phyloP scores from a whole-genome alignment of 768 basidiomycete species.

The Lactarius quietus region DNA sequence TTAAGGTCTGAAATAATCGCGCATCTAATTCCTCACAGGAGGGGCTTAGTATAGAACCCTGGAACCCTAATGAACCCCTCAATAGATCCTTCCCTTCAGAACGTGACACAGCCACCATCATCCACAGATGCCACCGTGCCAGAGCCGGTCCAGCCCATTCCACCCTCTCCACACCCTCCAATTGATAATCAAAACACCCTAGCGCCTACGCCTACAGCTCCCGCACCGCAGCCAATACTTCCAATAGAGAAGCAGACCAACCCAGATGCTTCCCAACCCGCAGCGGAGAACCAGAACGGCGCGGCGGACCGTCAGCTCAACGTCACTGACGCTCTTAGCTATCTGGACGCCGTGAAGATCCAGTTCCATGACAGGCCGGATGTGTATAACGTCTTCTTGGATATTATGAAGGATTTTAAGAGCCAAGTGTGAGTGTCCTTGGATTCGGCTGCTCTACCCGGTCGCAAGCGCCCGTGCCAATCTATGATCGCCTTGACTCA shows the following conservation, averaged over 20 bases:
- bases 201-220: conserved; percentile 4
- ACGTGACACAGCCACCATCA: background rate
- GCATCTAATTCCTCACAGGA: background rate
- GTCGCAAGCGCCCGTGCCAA: background rate
- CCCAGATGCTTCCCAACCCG: conserved; percentile 10
- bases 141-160: background rate
- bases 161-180: background rate
- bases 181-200: background rate
- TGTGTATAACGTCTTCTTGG: conserved; percentile 60
- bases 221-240: background rate
- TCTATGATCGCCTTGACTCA: background rate
- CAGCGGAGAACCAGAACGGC: conserved; percentile 13
- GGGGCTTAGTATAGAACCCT: background rate
- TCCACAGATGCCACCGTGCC: background rate
- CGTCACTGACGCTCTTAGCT: conserved; percentile 58
- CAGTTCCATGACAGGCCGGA: conserved; percentile 57
- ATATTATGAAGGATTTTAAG: conserved; percentile 77
- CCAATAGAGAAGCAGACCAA: background rate
- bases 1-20: background rate
- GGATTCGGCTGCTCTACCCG: background rate
- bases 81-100: conserved; percentile 8
- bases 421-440: conserved; percentile 47
- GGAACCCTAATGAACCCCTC: conserved; percentile 4
- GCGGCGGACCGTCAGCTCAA: conserved; percentile 46
- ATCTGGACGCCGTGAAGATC: conserved; percentile 61